Conservation (phyloP, 345 rosid species). For the Rhodomyrtus tomentosa region DNA sequence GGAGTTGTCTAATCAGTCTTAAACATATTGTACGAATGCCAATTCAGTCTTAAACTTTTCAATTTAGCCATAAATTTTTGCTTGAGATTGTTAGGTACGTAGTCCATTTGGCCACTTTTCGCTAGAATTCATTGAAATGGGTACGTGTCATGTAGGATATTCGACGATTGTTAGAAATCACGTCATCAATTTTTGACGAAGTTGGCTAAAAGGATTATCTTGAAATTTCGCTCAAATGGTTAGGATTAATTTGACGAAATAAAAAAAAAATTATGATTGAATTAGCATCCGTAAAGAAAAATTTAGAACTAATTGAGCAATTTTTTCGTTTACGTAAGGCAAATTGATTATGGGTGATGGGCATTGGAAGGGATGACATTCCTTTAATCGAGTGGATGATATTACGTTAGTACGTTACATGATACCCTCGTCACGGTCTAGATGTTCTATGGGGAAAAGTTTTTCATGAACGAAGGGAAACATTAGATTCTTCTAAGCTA, state of each 20-base stretch:
- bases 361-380: not conserved
- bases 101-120: not conserved
- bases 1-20: not conserved
- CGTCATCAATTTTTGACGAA: too few relatives aligned
- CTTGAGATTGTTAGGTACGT: too few relatives aligned
- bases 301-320: not conserved
- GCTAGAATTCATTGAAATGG: not conserved
- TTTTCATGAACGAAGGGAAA: not conserved
- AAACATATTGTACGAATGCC: not conserved
- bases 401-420: not conserved
- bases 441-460: not conserved
- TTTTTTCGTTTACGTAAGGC: not conserved
- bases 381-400: not conserved
- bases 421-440: not conserved
- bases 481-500: not conserved
- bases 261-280: accelerated
- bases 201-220: too few relatives aligned
- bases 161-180: too few relatives aligned
- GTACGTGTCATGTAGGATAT: not conserved
- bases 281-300: not conserved
- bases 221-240: not conserved
- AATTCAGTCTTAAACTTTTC: too few relatives aligned
- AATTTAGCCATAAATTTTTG: not conserved
- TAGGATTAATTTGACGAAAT: not conserved
- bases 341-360: not conserved